Base-by-base conservation (phyloP, 345 rosid species). In the Cardamine chenopodiifolia region DNA sequence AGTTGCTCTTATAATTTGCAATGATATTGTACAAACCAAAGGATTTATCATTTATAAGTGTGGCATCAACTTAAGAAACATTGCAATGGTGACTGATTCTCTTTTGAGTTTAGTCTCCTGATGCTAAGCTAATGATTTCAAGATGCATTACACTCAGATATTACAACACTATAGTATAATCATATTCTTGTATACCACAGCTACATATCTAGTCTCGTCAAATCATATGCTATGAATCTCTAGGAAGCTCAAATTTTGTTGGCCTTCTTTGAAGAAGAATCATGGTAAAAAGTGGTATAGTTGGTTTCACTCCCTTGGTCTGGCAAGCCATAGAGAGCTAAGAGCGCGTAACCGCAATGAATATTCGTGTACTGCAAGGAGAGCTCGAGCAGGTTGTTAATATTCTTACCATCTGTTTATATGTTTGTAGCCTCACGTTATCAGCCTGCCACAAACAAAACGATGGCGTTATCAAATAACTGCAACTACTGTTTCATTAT, bases 281-380 rank as follows among this genome's bases (percentile, higher is more conserved):
- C 20, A 15, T 40, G 7, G 48, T 60, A 62, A n/a, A 65, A 17
- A 45, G 42, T 58, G 29, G 67, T 32, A 52, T 40, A 10, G 31
- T 68, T 40, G 45, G 34, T 73, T 89, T 89, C 88, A 95, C 78
- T 95, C 97, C 80, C 87, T 83, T 39, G 99, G 99, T 58, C 97
- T 87, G 32, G 97, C 99, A 28, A 95, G 90, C 99, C 99, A 95
- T 13, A 92, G 85, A 55, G 98, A 92, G 82, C 99, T 92, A 79
- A 95, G 96, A 71, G 99, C 97, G 1, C 98, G 94, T 65, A 95
- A 77, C 60, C 99, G 79, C 39, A 87, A 87, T 62, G 93, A 88
- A 76, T 92, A 92, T 63, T 92, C 90, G 45, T 92, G 88, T 62
- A 95, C 86, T 4, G 97, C 97, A 11, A 95, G 97, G 50, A 92